Evolutionary conservation across 768 basidiomycete genomes (phyloP).

Genomic region (Tephrocybe sp.): DNA sequence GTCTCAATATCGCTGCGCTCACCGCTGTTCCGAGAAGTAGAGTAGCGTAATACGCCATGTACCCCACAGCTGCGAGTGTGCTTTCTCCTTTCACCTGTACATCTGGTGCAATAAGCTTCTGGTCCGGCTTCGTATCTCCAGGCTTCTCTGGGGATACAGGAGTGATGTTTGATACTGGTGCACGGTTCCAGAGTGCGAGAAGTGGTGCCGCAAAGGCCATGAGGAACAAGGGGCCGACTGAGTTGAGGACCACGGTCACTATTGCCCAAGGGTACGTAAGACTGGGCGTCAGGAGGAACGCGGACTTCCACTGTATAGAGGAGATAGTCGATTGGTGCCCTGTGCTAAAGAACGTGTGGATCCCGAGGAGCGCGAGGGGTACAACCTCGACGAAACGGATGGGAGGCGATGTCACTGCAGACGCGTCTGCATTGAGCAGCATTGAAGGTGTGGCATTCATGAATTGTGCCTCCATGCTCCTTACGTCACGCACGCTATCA

Average conservation of each 20-base stretch:
- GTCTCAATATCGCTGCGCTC: constrained; percentile 70
- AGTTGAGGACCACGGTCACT: constrained; percentile 73
- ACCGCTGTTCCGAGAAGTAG: constrained; percentile 70
- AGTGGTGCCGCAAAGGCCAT: constrained; percentile 67
- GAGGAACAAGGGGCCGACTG: constrained; percentile 71
- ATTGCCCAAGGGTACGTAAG: constrained; percentile 75
- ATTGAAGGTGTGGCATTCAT: constrained; percentile 45
- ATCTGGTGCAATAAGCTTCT: constrained; percentile 21
- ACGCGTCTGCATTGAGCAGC: constrained; percentile 33
- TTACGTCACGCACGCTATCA: constrained; percentile 78
- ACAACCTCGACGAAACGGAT: constrained; percentile 67
- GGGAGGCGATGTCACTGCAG: constrained; percentile 29
- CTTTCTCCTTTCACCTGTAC: constrained; percentile 36
- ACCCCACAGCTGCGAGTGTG: constrained; percentile 56
- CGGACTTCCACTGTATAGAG: constrained; percentile 94
- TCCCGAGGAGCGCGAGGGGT: constrained; percentile 73
- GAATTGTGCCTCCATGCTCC: constrained; percentile 51
- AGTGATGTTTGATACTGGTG: constrained; percentile 45
- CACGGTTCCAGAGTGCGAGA: constrained; percentile 80
- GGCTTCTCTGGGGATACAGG: constrained; percentile 1
- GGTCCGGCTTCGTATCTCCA: not conserved
- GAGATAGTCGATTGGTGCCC: constrained; percentile 91
- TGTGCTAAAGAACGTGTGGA: constrained; percentile 81
- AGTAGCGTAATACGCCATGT: constrained; percentile 68
- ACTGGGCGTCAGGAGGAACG: constrained; percentile 75